These are phyloP conservation scores for Naganishia kalamii DNA, from an alignment of 768 basidiomycete species.

Conservation along the genomic window DNA sequence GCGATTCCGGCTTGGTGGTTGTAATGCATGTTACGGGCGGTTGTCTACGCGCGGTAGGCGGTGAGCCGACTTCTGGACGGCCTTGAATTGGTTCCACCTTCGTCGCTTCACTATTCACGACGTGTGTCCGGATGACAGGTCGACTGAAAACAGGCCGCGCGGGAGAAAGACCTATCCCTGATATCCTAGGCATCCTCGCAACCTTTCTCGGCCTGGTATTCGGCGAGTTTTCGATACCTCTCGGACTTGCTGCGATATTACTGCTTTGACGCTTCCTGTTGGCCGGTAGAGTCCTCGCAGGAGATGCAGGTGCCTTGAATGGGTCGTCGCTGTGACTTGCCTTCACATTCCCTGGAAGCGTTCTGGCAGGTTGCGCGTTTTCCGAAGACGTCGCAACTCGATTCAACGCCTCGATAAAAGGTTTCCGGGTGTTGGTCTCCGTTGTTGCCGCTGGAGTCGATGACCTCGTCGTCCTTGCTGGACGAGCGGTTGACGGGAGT, in stretches of 20 bases:
- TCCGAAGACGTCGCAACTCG: background rate
- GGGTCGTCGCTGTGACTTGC: background rate
- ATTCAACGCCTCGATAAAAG: constrained; percentile 8
- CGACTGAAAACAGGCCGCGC: background rate
- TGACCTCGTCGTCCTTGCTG: background rate
- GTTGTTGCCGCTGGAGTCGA: background rate
- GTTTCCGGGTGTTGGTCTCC: background rate
- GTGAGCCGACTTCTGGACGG: background rate
- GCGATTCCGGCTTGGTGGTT: background rate
- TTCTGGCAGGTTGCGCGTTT: background rate
- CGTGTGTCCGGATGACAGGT: background rate
- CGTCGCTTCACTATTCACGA: too few relatives aligned
- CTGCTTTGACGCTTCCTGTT: background rate
- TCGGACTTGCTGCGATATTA: background rate
- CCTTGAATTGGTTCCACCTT: background rate
- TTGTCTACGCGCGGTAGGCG: too few relatives aligned
- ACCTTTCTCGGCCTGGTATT: constrained; percentile 7
- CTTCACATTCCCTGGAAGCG: too few relatives aligned
- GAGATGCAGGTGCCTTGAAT: background rate
- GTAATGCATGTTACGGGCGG: background rate
- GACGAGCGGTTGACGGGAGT: background rate
- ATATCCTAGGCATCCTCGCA: background rate
- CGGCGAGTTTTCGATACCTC: constrained; percentile 3
- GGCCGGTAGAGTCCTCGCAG: background rate
- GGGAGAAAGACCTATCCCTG: background rate